These are phyloP conservation scores for Talaromyces adpressus DNA, from an alignment of 495 filamentous ascomycete species.

Conservation along the genomic window DNA sequence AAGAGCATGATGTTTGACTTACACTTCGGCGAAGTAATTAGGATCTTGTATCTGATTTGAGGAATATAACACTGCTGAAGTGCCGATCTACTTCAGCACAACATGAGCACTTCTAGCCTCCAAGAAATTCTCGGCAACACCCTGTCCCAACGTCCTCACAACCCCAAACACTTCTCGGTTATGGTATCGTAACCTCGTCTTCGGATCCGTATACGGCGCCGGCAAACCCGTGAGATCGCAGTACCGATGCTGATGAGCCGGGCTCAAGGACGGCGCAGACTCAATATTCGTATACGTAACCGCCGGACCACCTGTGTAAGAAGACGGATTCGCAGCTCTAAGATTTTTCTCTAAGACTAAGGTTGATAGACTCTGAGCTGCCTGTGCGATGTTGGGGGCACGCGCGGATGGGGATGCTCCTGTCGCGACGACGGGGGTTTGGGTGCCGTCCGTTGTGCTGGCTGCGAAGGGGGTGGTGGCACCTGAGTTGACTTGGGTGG, in stretches of 20 bases:
- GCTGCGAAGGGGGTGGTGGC: conserved; percentile 61
- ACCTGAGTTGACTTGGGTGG: conserved; percentile 77
- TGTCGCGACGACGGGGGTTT: conserved; percentile 51
- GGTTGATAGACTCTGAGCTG: conserved; percentile 73
- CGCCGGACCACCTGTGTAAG: conserved; percentile 47
- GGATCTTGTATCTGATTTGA: neutral
- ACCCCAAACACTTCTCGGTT: conserved; percentile 82
- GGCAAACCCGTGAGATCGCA: conserved; percentile 92
- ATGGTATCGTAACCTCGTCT: conserved; percentile 84
- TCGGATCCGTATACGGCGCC: conserved; percentile 86
- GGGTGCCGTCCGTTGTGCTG: conserved; percentile 41
- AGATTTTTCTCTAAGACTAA: conserved; percentile 75
- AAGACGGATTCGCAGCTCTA: conserved; percentile 17
- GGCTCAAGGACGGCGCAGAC: conserved; percentile 72
- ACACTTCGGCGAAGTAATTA: neutral
- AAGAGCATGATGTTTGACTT: neutral
- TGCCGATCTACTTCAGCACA: conserved; percentile 63
- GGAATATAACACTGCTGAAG: neutral
- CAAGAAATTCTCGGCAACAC: conserved; percentile 76
- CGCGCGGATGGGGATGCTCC: conserved; percentile 28
- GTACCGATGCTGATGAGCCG: conserved; percentile 70
- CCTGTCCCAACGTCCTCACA: conserved; percentile 68
- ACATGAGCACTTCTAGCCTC: conserved; percentile 88
- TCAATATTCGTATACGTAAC: conserved; percentile 96
- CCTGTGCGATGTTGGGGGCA: conserved; percentile 70